Evolutionary conservation across 129 eudicot genomes (phyloP), one percentile per base, ranked within the genome.

Genomic region (Gnaphalium uliginosum): DNA sequence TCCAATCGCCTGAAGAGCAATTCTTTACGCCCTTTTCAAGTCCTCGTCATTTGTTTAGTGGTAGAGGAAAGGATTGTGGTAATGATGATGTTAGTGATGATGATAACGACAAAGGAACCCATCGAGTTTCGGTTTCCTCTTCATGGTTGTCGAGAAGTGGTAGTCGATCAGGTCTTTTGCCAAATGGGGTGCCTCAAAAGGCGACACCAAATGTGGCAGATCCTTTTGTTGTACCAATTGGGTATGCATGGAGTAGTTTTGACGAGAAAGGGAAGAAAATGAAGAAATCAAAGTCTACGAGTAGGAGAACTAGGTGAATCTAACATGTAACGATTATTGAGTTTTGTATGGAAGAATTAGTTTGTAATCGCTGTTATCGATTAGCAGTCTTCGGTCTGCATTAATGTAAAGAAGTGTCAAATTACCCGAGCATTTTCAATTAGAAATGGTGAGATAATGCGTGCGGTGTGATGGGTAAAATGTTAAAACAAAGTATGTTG

Each of bases 21-120:
- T 94, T 94, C 70, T 90, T 83, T 73, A 94, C 98, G 1, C 98
- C 98, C 0, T 43, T 90, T 9, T 89, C 98, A 41, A 94, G 98
- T 67, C 98, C 98, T 0, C 46, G 89, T 2, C 85, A 76, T 2
- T 51, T 79, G 51, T 76, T 81, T 17, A 78, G 35, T 29, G 35
- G 48, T 0, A 84, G 86, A n/a, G 58, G 78, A 56, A 69, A 67
- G n/a, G 69, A 64, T 24, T 59, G 78, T 15, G 66, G 54, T 17
- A 11, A 56, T 21, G 66, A 57, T 73, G 58, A 57, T 17, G 13
- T 35, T 8, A 83, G 58, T 4, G 83, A 81, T 56, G 85, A 68
- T 6, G 84, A 81, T 48, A 59, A 72, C 13, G 78, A 50, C 43
- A 67, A 62, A 62, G 88, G 72, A 32, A 76, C 41, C 2, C 58